Evolutionary conservation across 768 basidiomycete genomes (phyloP).

Genomic region (Mycena galericulata): DNA sequence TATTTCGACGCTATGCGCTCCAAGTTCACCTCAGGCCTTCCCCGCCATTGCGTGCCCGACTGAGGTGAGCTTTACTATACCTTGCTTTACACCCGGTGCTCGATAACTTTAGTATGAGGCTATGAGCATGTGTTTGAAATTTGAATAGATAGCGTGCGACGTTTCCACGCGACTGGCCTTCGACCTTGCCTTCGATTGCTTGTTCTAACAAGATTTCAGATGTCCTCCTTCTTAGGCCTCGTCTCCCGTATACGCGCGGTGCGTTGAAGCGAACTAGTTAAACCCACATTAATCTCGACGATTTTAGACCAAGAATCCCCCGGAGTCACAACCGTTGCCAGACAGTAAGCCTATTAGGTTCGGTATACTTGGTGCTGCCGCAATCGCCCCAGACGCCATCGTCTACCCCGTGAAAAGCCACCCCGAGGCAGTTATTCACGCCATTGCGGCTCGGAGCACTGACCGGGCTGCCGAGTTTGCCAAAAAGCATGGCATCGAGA

Average conservation of each 20-base stretch:
- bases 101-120: too few species aligned
- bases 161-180: too few species aligned
- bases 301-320: constrained; percentile 15
- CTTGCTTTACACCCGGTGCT: too few species aligned
- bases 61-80: too few species aligned
- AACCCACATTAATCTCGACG: neutral
- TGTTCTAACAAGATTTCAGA: too few species aligned
- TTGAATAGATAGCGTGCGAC: too few species aligned
- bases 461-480: constrained; percentile 62
- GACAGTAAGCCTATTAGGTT: constrained; percentile 35
- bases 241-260: constrained; percentile 39
- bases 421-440: constrained; percentile 65
- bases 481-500: constrained; percentile 63
- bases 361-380: constrained; percentile 61
- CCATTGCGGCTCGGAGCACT: constrained; percentile 69
- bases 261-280: neutral
- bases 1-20: too few species aligned
- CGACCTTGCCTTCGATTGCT: too few species aligned
- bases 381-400: constrained; percentile 63
- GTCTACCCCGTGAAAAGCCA: constrained; percentile 65
- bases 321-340: constrained; percentile 12
- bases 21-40: too few species aligned
- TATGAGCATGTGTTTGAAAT: too few species aligned
- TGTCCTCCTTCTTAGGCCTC: constrained; percentile 41
- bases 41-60: too few species aligned